Base-by-base conservation (phyloP, 176 grass and related monocot genomes). In the Musa beccarii region DNA sequence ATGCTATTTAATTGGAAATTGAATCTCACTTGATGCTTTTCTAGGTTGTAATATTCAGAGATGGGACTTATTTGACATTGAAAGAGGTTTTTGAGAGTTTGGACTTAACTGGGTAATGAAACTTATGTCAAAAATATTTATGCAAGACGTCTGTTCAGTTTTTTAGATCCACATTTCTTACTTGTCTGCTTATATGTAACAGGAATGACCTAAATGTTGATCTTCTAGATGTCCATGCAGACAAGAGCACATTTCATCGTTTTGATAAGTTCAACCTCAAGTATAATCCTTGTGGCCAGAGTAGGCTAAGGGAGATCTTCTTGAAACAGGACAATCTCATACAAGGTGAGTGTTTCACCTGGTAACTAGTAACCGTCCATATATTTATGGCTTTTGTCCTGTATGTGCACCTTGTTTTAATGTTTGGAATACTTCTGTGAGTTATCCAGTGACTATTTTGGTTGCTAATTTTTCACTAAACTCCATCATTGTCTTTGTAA, bases 201-300 rank as follows among this genome's bases (percentile, higher is more conserved):
- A 96, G 92, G 87, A 80, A 92, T 83, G 92, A 88, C 69, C 86
- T 96, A 55, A 96, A 92, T 88, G 92, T 96, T 61, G 92, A 96
- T 92, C 83, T 96, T 57, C 85, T 96, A 76, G 92, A 96, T 28
- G 92, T 96, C 53, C 92, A 96, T 86, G 92, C 92, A 49, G 92
- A 96, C 81, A 96, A 96, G 79, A 96, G 89, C 59, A 96, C 92
- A 77, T 96, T 96, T 89, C 92, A 96, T 77, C 92, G 92, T 22
- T 96, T 96, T 73, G 92, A 96, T 85, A 96, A 96, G 74, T 96
- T 96, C 69, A 96, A 96, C 84, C 81, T 92, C 67, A 96, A 96
- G 77, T 96, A 96, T 79, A 96, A 96, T 66, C 92, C 92, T 15
- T 96, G 92, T 80, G 89, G 92, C 8, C 92, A 96, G 54, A 92